A percentile compares a stretch with the other conserved stretches of the same genome.
These are phyloP conservation scores for Puccinia polysora DNA, from an alignment of 1,284 basidiomycete species.

Conservation along the genomic window DNA sequence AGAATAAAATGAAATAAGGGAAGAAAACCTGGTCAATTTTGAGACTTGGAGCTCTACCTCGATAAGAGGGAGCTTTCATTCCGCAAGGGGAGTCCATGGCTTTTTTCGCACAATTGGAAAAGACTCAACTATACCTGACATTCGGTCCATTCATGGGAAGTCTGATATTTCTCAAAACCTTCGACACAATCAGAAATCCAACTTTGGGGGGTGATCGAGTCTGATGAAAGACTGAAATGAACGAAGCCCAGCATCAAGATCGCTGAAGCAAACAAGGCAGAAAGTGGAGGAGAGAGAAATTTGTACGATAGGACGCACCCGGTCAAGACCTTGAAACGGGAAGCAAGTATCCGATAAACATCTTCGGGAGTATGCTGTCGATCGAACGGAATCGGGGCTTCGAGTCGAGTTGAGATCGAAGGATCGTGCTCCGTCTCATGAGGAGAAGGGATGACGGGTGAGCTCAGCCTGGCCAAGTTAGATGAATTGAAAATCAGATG, in stretches of 20 bases:
- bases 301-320: not conserved
- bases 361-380: too few species aligned
- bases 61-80: too few species aligned
- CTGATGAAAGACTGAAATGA: constrained; percentile 10
- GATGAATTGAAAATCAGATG: not conserved
- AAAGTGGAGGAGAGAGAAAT: too few species aligned
- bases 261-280: too few species aligned
- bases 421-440: not conserved
- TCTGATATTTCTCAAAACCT: not conserved
- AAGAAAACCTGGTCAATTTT: not conserved
- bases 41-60: too few species aligned
- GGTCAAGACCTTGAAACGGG: not conserved
- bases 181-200: not conserved
- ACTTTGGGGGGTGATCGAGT: not conserved
- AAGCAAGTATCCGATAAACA: not conserved
- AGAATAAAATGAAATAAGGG: not conserved
- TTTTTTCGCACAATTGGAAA: too few species aligned
- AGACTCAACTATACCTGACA: not conserved
- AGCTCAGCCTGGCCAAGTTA: not conserved
- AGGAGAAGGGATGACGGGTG: not conserved
- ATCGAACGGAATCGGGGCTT: too few species aligned
- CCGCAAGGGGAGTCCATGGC: too few species aligned
- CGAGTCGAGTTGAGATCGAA: not conserved
- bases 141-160: not conserved
- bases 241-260: too few species aligned